Evolutionary conservation across 257 asterid genomes (phyloP), one percentile per base, ranked within the genome.

Genomic region (Nicotiana obtusifolia): DNA sequence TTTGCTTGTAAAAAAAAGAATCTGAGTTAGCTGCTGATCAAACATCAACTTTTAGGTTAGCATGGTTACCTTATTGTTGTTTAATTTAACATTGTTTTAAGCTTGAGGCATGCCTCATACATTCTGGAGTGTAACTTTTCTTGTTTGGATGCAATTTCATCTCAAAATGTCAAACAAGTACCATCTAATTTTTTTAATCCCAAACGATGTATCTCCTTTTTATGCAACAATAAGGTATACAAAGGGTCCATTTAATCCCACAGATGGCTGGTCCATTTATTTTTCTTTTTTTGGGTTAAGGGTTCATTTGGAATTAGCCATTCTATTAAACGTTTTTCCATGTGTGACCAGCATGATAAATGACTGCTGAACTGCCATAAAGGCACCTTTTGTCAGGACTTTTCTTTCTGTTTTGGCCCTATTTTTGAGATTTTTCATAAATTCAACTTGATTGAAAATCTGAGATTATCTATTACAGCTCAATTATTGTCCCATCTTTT

Each of bases 401-500:
- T 53, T 17, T 53, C 5, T 53, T 13, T 53, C 59, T 14, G 16
- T 53, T 53, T 17, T 53, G 59, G 5, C 59, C n/a, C 59, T 4
- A 53, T 53, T 53, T 53, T 53, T 53, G 16, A 17, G 59, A 9
- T 57, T 78, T 37, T 57, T 78, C 44, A 41, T 44, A 11, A 66
- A 28, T 7, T 16, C 24, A 11, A 22, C 15, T 20, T 0, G 17
- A 20, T 1, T 37, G 60, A 19, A 75, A 15, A 44, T 22, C 22
- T 37, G 59, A 28, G 5, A 10, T 52, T 22, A 37, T 44, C 52
- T 37, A 52, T 20, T 35, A 30, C 60, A 8, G 3, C 16, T 26
- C 44, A 68, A 31, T 10, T 37, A 11, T 41, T 31, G 9, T 65
- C 37, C 24, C 59, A n/a, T 81, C 67, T 83, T 61, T 73, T 86